These are phyloP conservation scores for Colletotrichum sp. DNA, from an alignment of 2,329 filamentous ascomycete species.

Conservation along the genomic window DNA sequence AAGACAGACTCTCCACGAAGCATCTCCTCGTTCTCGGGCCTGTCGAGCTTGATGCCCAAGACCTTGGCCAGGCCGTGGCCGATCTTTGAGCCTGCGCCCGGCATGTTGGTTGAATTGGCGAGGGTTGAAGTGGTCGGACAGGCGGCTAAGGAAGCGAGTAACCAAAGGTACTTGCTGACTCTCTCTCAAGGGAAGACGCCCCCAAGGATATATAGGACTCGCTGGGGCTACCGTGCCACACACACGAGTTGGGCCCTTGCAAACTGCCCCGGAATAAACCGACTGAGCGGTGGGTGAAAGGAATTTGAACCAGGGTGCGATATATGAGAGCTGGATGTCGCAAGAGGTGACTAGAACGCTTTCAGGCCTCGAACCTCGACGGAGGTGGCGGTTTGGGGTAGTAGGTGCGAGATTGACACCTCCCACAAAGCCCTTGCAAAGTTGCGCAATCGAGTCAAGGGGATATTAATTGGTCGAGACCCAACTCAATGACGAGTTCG, in stretches of 20 bases:
- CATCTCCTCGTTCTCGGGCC: constrained; percentile 69
- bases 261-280: neutral
- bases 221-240: constrained; percentile 2
- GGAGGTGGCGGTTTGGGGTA: constrained; percentile 13
- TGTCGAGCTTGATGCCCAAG: constrained; percentile 82
- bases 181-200: neutral
- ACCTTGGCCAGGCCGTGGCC: constrained; percentile 78
- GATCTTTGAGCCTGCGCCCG: constrained; percentile 55
- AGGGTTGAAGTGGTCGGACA: neutral
- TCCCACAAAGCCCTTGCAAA: constrained; percentile 7
- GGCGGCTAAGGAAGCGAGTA: neutral
- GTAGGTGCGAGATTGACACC: constrained; percentile 9
- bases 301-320: neutral
- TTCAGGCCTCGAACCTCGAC: constrained; percentile 1
- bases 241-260: neutral
- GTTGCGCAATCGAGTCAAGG: constrained; percentile 16
- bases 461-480: neutral
- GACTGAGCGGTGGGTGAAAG: neutral
- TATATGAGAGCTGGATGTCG: constrained; percentile 2
- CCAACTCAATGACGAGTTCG: neutral
- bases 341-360: constrained; percentile 8
- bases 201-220: constrained; percentile 10
- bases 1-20: constrained; percentile 81
- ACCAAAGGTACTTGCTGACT: neutral
- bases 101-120: constrained; percentile 31